Evolutionary conservation across 306 rosid genomes (phyloP), one percentile per base, ranked within the genome.

Genomic region (Sicyos edulis): DNA sequence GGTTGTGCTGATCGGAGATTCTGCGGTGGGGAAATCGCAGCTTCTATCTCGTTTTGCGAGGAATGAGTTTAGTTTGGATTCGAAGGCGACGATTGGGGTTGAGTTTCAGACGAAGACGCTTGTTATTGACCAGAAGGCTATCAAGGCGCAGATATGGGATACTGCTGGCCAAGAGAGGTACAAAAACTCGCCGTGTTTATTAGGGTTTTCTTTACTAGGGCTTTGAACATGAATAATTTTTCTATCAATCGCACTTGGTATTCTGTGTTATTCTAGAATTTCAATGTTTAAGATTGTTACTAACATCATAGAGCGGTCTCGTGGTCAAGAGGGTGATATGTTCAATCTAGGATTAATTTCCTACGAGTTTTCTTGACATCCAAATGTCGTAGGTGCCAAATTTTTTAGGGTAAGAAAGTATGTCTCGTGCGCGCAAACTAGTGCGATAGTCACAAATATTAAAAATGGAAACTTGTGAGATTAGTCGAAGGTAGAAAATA

Each of bases 141-240:
- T 90, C 78, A 92, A 90, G 83, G 96, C 96, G 10, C 98, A 92
- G 89, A 88, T 92, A 80, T 92, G 98, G 98, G 98, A 92, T 72
- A 92, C 98, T 68, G 98, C 98, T 74, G 98, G 98, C 61, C 98
- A 92, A 84, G 98, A 90, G 85, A 92, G 98, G 98, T 92, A 72
- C 10, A 16, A 15, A 51, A 51, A 21, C 49, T 17, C 0, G 14
- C 26, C 47, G 0, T 7, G 16, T 29, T 3, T 55, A 16, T 72
- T 40, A 45, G 3, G 54, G 40, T 7, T 61, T 49, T 22, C 34
- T 56, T 72, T 20, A 22, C 12, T 9, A 8, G 11, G 21, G 9
- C 34, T 62, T 32, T 61, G 65, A 59, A 26, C 26, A 11, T 24
- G 15, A 61, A 7, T 5, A 15, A 0, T 42, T 10, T 56, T 56